A percentile compares a stretch with the other conserved stretches of the same genome.
Conservation (phyloP, 345 rosid species). For the Gossypium australe region DNA sequence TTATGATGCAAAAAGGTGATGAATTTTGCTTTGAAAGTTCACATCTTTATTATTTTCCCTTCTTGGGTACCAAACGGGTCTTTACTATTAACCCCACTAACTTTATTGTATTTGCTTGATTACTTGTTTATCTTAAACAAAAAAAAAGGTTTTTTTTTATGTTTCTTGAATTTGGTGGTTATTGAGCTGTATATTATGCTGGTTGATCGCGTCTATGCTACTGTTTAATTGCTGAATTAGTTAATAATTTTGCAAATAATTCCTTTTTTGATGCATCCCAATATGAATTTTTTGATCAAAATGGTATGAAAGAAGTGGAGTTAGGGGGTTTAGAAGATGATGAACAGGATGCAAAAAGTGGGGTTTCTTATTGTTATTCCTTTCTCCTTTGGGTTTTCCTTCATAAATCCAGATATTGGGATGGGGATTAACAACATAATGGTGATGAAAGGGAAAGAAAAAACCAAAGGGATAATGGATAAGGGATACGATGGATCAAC, state of each 20-base stretch:
- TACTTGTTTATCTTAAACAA: too few species aligned
- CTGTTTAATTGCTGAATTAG: not conserved
- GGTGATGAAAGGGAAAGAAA: too few species aligned
- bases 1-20: not conserved
- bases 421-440: too few species aligned
- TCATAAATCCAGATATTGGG: too few species aligned
- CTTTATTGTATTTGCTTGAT: too few species aligned
- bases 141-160: too few species aligned
- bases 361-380: too few species aligned
- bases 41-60: not conserved
- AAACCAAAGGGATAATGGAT: too few species aligned
- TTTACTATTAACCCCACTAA: not conserved
- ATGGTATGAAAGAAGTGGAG: slow-evolving; percentile 13
- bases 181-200: not conserved
- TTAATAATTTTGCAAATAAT: not conserved
- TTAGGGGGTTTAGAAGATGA: slow-evolving; percentile 65
- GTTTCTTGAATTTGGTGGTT: too few species aligned
- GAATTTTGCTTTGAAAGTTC: not conserved
- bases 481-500: too few species aligned
- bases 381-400: too few species aligned
- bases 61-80: not conserved
- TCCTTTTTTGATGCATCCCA: slow-evolving; percentile 8
- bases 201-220: not conserved
- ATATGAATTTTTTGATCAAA: slow-evolving; percentile 16
- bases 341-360: slow-evolving; percentile 16